Percentiles rank a stretch among this genome's conserved stretches.
Evolutionary conservation across 225 moss, liverwort and hornwort genomes (phyloP).

Genomic region (Pseudoscleropodium purum): DNA sequence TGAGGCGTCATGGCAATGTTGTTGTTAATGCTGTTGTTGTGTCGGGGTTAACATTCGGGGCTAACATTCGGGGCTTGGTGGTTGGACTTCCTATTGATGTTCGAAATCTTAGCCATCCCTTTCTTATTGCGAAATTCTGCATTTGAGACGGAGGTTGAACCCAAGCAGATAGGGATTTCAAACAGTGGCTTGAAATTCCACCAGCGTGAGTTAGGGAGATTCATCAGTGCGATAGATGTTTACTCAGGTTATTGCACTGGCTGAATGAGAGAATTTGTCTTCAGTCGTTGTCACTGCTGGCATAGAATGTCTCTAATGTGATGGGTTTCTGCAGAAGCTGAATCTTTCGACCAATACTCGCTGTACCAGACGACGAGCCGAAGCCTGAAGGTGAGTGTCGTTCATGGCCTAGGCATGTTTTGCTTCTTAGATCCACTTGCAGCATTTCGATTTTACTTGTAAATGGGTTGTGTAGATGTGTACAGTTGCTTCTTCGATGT

Average conservation of each 20-base stretch:
- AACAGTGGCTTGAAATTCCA: not conserved
- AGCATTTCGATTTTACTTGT: not conserved
- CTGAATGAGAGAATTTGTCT: not conserved
- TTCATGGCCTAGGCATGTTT: not conserved
- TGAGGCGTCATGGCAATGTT: constrained; percentile 8
- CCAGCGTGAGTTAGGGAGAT: not conserved
- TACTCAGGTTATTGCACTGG: not conserved
- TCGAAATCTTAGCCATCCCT: not conserved
- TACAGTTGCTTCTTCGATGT: not conserved
- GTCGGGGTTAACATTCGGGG: not conserved
- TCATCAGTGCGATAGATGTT: not conserved
- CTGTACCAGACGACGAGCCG: not conserved
- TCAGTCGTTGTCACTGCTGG: not conserved
- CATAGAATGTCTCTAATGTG: not conserved
- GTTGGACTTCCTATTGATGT: constrained; percentile 1
- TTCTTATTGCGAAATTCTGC: not conserved
- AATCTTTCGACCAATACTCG: not conserved
- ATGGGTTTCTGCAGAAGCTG: constrained; percentile 5
- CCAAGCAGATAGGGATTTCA: not conserved
- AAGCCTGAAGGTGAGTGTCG: constrained; percentile 1
- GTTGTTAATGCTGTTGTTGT: not conserved
- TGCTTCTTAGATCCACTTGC: not conserved
- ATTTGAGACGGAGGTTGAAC: not conserved
- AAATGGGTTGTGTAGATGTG: not conserved
- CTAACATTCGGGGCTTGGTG: not conserved